Evolutionary conservation across 1,139 yeast genomes (phyloP).

Genomic region (Yamadazyma blattariae): DNA sequence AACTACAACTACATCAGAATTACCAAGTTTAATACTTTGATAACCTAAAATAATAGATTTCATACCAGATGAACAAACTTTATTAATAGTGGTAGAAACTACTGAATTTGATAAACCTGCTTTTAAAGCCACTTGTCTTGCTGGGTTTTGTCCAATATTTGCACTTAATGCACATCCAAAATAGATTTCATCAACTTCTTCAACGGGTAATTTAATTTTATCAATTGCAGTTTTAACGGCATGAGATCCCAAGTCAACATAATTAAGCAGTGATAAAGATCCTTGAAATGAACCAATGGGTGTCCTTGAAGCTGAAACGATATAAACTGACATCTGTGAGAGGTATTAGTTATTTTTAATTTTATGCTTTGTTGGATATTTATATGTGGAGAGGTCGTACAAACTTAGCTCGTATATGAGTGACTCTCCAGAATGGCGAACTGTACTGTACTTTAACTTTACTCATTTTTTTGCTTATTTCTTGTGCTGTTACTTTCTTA

Average conservation of each 20-base stretch:
- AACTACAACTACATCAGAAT: constrained; percentile 87
- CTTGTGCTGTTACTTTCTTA: too few relatives aligned
- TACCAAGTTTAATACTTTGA: constrained; percentile 82
- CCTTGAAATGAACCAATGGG: constrained; percentile 96
- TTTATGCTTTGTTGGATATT: too few relatives aligned
- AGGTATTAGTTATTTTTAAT: too few relatives aligned
- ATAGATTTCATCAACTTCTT: constrained; percentile 80
- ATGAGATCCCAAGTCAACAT: constrained; percentile 84
- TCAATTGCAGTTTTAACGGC: constrained; percentile 87
- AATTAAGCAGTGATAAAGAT: constrained; percentile 64
- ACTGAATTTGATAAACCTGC: constrained; percentile 79
- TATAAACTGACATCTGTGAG: constrained; percentile 56
- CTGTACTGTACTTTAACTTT: too few relatives aligned
- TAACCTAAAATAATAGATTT: constrained; percentile 89
- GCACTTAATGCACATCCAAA: constrained; percentile 94
- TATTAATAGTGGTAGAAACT: constrained; percentile 87
- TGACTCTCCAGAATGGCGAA: too few relatives aligned
- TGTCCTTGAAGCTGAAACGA: constrained; percentile 88
- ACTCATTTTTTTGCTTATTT: too few relatives aligned
- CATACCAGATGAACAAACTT: constrained; percentile 97
- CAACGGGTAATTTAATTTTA: constrained; percentile 73
- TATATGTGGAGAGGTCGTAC: too few relatives aligned
- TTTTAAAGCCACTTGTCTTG: constrained; percentile 91
- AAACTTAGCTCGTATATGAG: not conserved
- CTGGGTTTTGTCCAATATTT: constrained; percentile 94